Percentiles rank a stretch among this genome's conserved stretches.
Evolutionary conservation across 495 filamentous ascomycete genomes (phyloP).

Genomic region (Xylaria palmicola): DNA sequence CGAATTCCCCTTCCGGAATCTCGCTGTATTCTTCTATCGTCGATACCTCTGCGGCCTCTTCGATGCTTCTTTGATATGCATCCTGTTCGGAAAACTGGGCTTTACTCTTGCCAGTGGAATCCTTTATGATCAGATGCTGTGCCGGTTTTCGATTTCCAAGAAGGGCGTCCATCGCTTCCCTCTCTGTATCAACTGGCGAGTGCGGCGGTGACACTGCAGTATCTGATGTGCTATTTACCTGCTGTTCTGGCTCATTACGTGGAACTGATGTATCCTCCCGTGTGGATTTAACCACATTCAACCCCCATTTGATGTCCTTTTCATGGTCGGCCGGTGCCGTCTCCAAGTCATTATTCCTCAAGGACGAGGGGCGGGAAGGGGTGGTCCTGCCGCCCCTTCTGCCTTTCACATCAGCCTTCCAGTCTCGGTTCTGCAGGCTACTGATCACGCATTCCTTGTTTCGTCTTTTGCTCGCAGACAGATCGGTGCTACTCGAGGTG

Average conservation of each 20-base stretch:
- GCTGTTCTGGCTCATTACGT: conserved; percentile 24
- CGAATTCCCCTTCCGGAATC: conserved; percentile 92
- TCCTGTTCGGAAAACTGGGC: conserved; percentile 57
- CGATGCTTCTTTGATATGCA: conserved; percentile 65
- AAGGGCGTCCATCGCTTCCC: conserved; percentile 78
- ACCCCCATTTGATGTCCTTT: conserved; percentile 43
- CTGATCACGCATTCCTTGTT: conserved; percentile 56
- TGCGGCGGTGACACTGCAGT: conserved; percentile 32
- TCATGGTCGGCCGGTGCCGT: conserved; percentile 40
- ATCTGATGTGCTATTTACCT: conserved; percentile 21
- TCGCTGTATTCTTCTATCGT: conserved; percentile 81
- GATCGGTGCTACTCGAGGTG: conserved; percentile 9
- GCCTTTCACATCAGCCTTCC: conserved; percentile 61
- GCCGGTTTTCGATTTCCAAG: conserved; percentile 49
- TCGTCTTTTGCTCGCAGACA: conserved; percentile 17
- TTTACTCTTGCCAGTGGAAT: conserved; percentile 29
- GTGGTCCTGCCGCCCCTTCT: conserved; percentile 50
- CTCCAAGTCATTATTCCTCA: conserved; percentile 18
- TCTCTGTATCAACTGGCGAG: conserved; percentile 58
- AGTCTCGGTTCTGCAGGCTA: conserved; percentile 66
- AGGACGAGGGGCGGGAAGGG: conserved; percentile 45
- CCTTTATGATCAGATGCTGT: conserved; percentile 24
- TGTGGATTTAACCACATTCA: conserved; percentile 36
- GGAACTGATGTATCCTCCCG: conserved; percentile 12
- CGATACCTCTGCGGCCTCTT: conserved; percentile 70